A percentile compares a stretch with the other conserved stretches of the same genome.
These are phyloP conservation scores for Cyphellophora attinorum DNA, from an alignment of 2,329 filamentous ascomycete genomes.

Conservation along the genomic window DNA sequence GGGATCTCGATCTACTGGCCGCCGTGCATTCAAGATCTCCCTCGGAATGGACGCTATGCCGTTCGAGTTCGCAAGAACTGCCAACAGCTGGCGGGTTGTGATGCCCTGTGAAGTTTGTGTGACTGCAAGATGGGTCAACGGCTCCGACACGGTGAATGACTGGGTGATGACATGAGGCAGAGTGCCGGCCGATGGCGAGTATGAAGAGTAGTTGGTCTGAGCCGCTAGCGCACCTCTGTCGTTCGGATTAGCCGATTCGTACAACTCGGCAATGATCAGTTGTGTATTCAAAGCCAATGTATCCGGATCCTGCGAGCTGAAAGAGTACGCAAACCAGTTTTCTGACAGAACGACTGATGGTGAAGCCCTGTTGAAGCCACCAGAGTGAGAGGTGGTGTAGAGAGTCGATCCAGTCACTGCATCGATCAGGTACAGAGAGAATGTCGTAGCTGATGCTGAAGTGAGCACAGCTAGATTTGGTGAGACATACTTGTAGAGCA, in stretches of 20 bases:
- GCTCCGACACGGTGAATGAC: conserved; percentile 68
- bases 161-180: conserved; percentile 71
- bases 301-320: conserved; percentile 40
- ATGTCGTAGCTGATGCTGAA: conserved; percentile 51
- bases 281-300: conserved; percentile 68
- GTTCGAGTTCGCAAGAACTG: conserved; percentile 62
- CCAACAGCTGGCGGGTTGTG: conserved; percentile 70
- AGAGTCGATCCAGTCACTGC: conserved; percentile 76
- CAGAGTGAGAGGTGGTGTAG: conserved; percentile 58
- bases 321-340: conserved; percentile 90
- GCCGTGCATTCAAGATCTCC: conserved; percentile 69
- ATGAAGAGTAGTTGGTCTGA: conserved; percentile 62
- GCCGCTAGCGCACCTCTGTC: conserved; percentile 69
- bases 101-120: conserved; percentile 91
- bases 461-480: conserved; percentile 74
- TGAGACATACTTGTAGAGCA: conserved; percentile 95
- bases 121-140: conserved; percentile 70
- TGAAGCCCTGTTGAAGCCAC: conserved; percentile 63
- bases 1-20: conserved; percentile 76
- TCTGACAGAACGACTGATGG: conserved; percentile 75
- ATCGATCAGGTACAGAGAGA: conserved; percentile 73
- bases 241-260: conserved; percentile 74
- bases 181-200: conserved; percentile 53
- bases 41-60: conserved; percentile 73
- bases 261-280: conserved; percentile 76